Evolutionary conservation across 2,329 filamentous ascomycete species (phyloP), one percentile per base, ranked within the genome.

Genomic region (Trichoderma sp.): DNA sequence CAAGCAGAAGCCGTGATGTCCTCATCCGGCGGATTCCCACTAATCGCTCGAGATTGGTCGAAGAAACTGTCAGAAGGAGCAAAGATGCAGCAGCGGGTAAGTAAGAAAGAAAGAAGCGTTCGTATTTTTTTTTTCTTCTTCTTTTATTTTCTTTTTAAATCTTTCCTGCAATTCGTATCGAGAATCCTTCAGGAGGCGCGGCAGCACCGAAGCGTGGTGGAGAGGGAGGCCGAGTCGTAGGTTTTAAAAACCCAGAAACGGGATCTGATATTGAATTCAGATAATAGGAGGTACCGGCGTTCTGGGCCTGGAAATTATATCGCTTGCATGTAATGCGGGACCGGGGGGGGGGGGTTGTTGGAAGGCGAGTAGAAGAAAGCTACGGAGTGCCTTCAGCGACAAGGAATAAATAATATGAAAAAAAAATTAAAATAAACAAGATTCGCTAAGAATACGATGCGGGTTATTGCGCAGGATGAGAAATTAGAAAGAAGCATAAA

Each of bases 1-100:
- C 50, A 37, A 27, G 15, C 13, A 34, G 25, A 1, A 9, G 71
- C 75, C 73, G 48, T 45, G 61, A 54, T 19, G 35, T 64, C 52
- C 19, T 64, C 61, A 64, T 64, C 9, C 61, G 61, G 50, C 50
- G 60, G 32, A 19, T 19, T 12, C 34, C 37, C 19, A 12, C 6
- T 3, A 39, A 17, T 39, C 37, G 37, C 27, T 54, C 39, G 9
- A 22, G 39, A 34, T 37, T 25, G 15, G 39, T 19, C 27, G 54
- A 25, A 4, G 17, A 25, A 15, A n/a, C 15, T 29, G 32, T 29
- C 25, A 15, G n/a, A n/a, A n/a, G n/a, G n/a, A n/a, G n/a, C n/a
- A 45, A 37, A 37, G 35, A 37, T 37, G 35, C 1, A 15, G n/a
- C 29, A 29, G 29, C 29, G 12, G 15, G 39, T 8, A n/a, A 42